These are phyloP conservation scores for Candida verbasci DNA, from an alignment of 805 yeast species.

Conservation along the genomic window DNA sequence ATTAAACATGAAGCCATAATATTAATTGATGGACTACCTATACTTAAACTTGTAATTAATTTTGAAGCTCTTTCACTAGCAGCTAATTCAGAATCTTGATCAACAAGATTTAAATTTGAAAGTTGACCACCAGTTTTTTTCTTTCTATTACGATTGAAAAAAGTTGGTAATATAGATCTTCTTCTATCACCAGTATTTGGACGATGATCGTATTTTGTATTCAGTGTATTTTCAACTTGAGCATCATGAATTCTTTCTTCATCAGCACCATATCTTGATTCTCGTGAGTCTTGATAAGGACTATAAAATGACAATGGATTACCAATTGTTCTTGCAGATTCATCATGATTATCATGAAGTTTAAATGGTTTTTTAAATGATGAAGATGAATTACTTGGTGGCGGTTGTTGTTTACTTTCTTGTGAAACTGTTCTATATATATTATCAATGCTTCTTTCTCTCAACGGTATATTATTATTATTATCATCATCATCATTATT, in stretches of 20 bases:
- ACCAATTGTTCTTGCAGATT: conserved; percentile 21
- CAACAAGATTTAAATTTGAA: conserved; percentile 12
- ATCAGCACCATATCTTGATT: conserved; percentile 27
- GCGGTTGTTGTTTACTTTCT: not conserved
- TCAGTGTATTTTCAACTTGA: not conserved
- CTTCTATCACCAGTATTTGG: not conserved
- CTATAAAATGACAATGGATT: conserved; percentile 30
- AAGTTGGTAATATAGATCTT: conserved; percentile 10
- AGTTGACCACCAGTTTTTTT: conserved; percentile 19
- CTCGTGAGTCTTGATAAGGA: conserved; percentile 25
- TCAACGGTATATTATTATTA: conserved; percentile 7
- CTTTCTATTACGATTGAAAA: conserved; percentile 11
- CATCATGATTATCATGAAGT: conserved; percentile 4
- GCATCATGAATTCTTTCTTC: conserved; percentile 8
- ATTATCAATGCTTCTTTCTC: conserved; percentile 12
- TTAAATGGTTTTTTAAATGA: not conserved
- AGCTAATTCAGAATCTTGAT: conserved; percentile 16
- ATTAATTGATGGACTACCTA: conserved; percentile 72
- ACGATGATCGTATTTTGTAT: not conserved
- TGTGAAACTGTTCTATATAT: conserved; percentile 12
- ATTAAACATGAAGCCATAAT: conserved; percentile 70
- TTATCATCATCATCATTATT: no score
- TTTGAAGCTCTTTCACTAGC: conserved; percentile 35
- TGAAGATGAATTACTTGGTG: not conserved
- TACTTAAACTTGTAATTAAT: conserved; percentile 41